phyloP scores from a whole-genome alignment of 306 rosid species.

The Glycine tomentella region DNA sequence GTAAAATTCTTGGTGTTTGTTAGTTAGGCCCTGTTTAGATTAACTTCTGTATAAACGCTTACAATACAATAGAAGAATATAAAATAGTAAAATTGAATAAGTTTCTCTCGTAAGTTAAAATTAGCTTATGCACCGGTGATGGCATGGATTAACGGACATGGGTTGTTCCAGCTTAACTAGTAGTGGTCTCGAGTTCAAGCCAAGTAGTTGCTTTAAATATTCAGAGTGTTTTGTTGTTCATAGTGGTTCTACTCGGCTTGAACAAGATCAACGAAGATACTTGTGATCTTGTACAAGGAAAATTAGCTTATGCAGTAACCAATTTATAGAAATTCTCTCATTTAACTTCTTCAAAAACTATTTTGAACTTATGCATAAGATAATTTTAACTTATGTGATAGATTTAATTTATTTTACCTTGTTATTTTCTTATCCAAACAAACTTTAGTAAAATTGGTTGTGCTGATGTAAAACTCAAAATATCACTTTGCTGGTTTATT shows the following conservation, averaged over 20 bases:
- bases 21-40: not conserved
- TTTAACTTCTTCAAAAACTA: not conserved
- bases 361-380: not conserved
- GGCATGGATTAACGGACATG: not conserved
- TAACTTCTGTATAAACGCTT: not conserved
- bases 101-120: not conserved
- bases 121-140: not conserved
- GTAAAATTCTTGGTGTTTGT: too few relatives aligned
- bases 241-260: too few relatives aligned
- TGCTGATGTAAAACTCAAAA: not conserved
- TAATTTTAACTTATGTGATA: not conserved
- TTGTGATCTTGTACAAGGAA: not conserved
- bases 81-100: not conserved
- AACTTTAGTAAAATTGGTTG: not conserved
- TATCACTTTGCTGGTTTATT: constrained; percentile 7
- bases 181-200: not conserved
- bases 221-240: too few relatives aligned
- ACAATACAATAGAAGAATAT: not conserved
- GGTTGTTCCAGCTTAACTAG: not conserved
- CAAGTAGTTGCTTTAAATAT: not conserved
- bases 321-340: not conserved
- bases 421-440: not conserved
- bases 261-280: not conserved
- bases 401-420: not conserved
- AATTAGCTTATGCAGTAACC: not conserved